phyloP scores from a whole-genome alignment of 192 early-diverging fungal species.

The Mortierella antarctica region DNA sequence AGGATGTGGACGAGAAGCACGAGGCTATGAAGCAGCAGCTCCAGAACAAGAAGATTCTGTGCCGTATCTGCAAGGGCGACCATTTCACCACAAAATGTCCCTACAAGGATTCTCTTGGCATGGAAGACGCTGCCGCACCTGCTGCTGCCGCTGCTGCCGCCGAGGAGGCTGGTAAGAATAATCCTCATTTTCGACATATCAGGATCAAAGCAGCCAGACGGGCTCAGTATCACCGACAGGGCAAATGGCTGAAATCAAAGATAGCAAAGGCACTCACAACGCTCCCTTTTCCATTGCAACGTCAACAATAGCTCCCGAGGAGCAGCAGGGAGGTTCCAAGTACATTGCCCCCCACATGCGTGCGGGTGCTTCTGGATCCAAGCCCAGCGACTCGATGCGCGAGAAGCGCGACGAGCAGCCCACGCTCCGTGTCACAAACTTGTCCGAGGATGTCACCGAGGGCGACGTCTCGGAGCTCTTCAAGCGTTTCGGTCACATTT shows the following conservation, averaged over 20 bases:
- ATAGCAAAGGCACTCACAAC: not conserved
- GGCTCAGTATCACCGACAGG: not conserved
- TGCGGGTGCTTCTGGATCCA: slow-evolving; percentile 40
- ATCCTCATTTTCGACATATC: too few species aligned
- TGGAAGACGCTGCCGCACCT: slow-evolving; percentile 76
- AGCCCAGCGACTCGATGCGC: slow-evolving; percentile 57
- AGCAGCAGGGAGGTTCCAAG: slow-evolving; percentile 63
- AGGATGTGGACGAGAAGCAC: slow-evolving; percentile 74
- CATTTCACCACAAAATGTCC: slow-evolving; percentile 98
- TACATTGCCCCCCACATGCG: slow-evolving; percentile 94
- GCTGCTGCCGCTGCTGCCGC: slow-evolving; percentile 44
- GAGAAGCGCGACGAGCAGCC: slow-evolving; percentile 75
- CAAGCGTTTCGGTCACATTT: slow-evolving; percentile 84
- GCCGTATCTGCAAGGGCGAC: slow-evolving; percentile 96
- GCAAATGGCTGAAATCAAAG: not conserved
- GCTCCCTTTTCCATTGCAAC: not conserved
- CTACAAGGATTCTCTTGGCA: slow-evolving; percentile 94
- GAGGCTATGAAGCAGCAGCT: slow-evolving; percentile 65
- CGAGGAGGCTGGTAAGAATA: slow-evolving; percentile 54
- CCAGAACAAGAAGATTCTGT: slow-evolving; percentile 86
- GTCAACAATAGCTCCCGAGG: slow-evolving; percentile 26
- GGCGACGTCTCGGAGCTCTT: slow-evolving; percentile 91
- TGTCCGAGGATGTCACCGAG: slow-evolving; percentile 94
- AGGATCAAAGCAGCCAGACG: not conserved
- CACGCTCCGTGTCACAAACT: slow-evolving; percentile 93